Evolutionary conservation across 768 basidiomycete species (phyloP).

Genomic region (Mycena vulgaris): DNA sequence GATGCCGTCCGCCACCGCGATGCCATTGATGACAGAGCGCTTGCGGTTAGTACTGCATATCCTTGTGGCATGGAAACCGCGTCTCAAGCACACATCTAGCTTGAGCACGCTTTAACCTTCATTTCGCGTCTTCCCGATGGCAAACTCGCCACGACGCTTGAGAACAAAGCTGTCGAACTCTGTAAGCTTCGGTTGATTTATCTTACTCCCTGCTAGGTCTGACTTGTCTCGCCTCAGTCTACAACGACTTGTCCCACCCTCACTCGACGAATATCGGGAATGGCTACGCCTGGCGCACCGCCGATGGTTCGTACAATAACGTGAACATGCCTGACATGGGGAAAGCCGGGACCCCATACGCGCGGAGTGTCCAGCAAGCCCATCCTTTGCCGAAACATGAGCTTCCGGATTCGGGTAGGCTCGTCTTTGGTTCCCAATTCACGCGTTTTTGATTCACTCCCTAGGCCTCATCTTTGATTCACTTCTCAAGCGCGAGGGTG

Average conservation of each 20-base stretch:
- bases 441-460: conserved; percentile 38
- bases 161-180: conserved; percentile 67
- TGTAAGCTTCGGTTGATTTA: conserved; percentile 65
- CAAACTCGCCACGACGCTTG: conserved; percentile 51
- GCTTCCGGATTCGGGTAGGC: conserved; percentile 81
- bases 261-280: conserved; percentile 77
- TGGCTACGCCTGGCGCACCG: conserved; percentile 75
- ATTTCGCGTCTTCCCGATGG: conserved; percentile 73
- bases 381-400: conserved; percentile 77
- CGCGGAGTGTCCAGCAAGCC: conserved; percentile 84
- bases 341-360: conserved; percentile 83
- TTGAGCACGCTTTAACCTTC: conserved; percentile 79
- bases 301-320: conserved; percentile 88
- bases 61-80: not conserved
- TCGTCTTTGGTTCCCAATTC: conserved; percentile 87
- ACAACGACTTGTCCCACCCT: conserved; percentile 87
- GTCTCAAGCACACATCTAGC: conserved; percentile 56
- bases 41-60: conserved; percentile 66
- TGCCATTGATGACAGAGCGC: conserved; percentile 83
- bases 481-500: conserved; percentile 80
- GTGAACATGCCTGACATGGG: conserved; percentile 79
- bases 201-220: too few species aligned
- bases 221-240: conserved; percentile 62
- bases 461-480: conserved; percentile 27
- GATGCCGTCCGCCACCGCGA: conserved; percentile 73